Conservation (phyloP, 768 basidiomycete species). For the Floccularia luteovirens region DNA sequence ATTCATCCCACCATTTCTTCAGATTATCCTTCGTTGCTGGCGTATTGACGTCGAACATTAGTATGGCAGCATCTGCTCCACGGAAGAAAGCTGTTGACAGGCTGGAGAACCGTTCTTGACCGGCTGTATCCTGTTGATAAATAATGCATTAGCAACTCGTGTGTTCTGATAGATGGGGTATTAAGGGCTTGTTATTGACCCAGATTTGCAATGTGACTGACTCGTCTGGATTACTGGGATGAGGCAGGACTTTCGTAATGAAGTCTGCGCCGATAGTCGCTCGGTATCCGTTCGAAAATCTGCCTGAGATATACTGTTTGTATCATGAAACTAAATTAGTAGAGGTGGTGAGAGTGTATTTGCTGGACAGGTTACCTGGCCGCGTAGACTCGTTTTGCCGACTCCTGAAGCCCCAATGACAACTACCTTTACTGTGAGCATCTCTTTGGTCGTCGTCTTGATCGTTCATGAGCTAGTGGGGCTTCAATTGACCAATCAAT, state of each 20-base stretch:
- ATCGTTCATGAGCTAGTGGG: neutral
- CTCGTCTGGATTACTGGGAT: slow-evolving; percentile 47
- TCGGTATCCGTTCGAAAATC: slow-evolving; percentile 70
- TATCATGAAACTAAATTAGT: neutral
- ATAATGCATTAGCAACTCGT: slow-evolving; percentile 2
- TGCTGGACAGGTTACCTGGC: slow-evolving; percentile 40
- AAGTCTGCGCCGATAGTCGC: slow-evolving; percentile 91
- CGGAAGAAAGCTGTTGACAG: slow-evolving; percentile 81
- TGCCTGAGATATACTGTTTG: slow-evolving; percentile 68
- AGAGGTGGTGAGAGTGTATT: neutral
- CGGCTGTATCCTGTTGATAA: slow-evolving; percentile 63
- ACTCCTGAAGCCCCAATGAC: slow-evolving; percentile 78
- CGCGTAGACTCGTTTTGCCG: slow-evolving; percentile 79
- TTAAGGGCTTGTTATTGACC: slow-evolving; percentile 18
- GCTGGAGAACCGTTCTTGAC: slow-evolving; percentile 83
- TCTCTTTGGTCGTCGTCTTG: slow-evolving; percentile 14
- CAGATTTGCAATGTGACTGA: slow-evolving; percentile 60
- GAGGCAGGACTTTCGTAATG: slow-evolving; percentile 65
- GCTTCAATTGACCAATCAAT: too few species aligned
- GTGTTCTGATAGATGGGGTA: slow-evolving; percentile 2
- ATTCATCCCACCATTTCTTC: slow-evolving; percentile 75
- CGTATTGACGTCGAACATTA: slow-evolving; percentile 75
- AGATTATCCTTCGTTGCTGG: slow-evolving; percentile 53
- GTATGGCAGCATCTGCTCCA: slow-evolving; percentile 73
- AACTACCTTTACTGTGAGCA: slow-evolving; percentile 76